Conservation (phyloP, 306 rosid species). For the Medicago ruthenica region DNA sequence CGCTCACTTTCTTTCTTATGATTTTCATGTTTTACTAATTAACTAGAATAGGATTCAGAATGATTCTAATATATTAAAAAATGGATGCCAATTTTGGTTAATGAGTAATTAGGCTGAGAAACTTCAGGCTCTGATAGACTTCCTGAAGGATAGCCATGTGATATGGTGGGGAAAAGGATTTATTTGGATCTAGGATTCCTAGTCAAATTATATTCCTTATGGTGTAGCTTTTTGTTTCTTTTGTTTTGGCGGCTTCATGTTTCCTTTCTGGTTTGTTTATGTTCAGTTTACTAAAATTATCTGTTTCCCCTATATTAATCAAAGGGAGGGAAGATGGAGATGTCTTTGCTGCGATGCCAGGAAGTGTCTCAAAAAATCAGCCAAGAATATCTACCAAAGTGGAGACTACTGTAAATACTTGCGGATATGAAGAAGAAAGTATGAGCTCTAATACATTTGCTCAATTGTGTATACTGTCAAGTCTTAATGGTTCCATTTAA, state of each 20-base stretch:
- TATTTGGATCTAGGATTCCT: slow-evolving; percentile 36
- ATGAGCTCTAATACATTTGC: slow-evolving; percentile 50
- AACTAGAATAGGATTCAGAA: slow-evolving; percentile 27
- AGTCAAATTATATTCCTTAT: slow-evolving; percentile 14
- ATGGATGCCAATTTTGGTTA: slow-evolving; percentile 1
- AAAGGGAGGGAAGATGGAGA: slow-evolving; percentile 54
- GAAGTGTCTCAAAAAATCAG: slow-evolving; percentile 44
- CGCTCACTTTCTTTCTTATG: slow-evolving; percentile 15
- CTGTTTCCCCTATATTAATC: slow-evolving; percentile 24
- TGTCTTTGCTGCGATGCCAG: slow-evolving; percentile 43
- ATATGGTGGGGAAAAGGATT: slow-evolving; percentile 21
- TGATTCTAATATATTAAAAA: slow-evolving; percentile 12
- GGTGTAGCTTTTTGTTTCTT: slow-evolving; percentile 33
- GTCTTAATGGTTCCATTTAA: slow-evolving; percentile 29
- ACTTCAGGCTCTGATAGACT: slow-evolving; percentile 18
- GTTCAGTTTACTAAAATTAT: slow-evolving; percentile 28
- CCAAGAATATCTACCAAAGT: slow-evolving; percentile 45
- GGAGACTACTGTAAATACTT: slow-evolving; percentile 47
- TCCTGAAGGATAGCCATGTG: slow-evolving; percentile 25
- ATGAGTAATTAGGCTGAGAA: slow-evolving; percentile 23
- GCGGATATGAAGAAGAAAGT: slow-evolving; percentile 63
- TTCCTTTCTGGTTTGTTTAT: slow-evolving; percentile 33
- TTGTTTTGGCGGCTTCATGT: slow-evolving; percentile 31
- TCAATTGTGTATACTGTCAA: slow-evolving; percentile 35
- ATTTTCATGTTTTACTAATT: slow-evolving; percentile 29